A percentile compares a stretch with the other conserved stretches of the same genome.
These are phyloP conservation scores for Platanus orientalis DNA, from an alignment of 164 flowering plant genomes.

Conservation along the genomic window DNA sequence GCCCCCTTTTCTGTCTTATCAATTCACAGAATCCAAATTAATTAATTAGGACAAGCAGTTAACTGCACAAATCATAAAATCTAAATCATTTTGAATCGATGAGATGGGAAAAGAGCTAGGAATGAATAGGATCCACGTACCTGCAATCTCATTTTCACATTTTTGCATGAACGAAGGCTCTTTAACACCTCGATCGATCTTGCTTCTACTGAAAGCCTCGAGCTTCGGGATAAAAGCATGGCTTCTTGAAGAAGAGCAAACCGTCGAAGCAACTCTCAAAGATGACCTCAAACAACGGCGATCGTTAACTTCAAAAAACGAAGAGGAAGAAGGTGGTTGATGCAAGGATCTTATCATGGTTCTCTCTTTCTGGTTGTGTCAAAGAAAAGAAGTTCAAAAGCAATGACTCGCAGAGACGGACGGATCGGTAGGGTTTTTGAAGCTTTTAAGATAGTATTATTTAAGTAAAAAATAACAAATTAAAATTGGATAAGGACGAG, in stretches of 20 bases:
- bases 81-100: not conserved
- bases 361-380: not conserved
- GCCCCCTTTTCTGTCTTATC: too few species aligned
- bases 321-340: conserved; percentile 29
- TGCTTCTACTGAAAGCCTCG: conserved; percentile 69
- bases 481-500: too few species aligned
- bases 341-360: conserved; percentile 18
- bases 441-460: too few species aligned
- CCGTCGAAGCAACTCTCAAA: conserved; percentile 13
- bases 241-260: conserved; percentile 46
- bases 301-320: conserved; percentile 25
- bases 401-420: too few species aligned
- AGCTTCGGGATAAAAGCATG: conserved; percentile 61
- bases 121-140: conserved; percentile 15
- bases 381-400: not conserved
- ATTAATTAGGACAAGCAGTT: not conserved
- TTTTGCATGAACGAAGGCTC: conserved; percentile 76
- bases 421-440: too few species aligned
- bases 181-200: conserved; percentile 49
- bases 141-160: conserved; percentile 55
- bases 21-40: too few species aligned
- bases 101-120: not conserved
- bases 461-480: too few species aligned
- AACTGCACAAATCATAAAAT: not conserved
- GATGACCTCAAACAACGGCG: conserved; percentile 9